Conservation (phyloP, 495 filamentous ascomycete genomes). For the Antarctomyces pellizariae region DNA sequence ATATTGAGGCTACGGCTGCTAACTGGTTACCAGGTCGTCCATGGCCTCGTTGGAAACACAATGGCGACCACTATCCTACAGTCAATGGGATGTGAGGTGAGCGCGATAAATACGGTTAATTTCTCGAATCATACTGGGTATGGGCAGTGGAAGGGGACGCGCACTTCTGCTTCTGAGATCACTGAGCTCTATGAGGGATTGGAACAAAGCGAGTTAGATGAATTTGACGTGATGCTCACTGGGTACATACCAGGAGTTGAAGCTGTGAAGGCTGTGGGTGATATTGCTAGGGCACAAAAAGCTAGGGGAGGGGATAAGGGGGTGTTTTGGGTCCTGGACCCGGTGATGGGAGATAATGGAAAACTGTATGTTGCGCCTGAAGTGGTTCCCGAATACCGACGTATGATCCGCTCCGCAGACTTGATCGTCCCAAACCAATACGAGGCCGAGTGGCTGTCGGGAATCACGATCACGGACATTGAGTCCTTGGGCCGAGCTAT, state of each 20-base stretch:
- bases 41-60: conserved; percentile 86
- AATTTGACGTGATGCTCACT: conserved; percentile 80
- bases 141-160: conserved; percentile 59
- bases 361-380: conserved; percentile 73
- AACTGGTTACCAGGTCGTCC: conserved; percentile 36
- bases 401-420: conserved; percentile 55
- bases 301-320: conserved; percentile 33
- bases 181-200: conserved; percentile 66
- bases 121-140: conserved; percentile 96
- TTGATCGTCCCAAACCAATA: conserved; percentile 92
- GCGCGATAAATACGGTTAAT: conserved; percentile 83
- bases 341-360: conserved; percentile 94
- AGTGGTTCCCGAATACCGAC: conserved; percentile 76
- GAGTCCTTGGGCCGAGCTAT: conserved; percentile 48
- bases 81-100: conserved; percentile 75
- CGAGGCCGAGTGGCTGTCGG: conserved; percentile 83
- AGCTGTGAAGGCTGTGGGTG: conserved; percentile 60
- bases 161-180: conserved; percentile 60
- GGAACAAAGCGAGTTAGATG: conserved; percentile 52
- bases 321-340: conserved; percentile 96
- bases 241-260: conserved; percentile 78
- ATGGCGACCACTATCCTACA: conserved; percentile 89
- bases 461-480: conserved; percentile 57
- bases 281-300: conserved; percentile 60
- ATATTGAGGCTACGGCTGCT: conserved; percentile 3